These are phyloP conservation scores for Solanum rostratum DNA, from an alignment of 257 asterid genomes.

Conservation along the genomic window DNA sequence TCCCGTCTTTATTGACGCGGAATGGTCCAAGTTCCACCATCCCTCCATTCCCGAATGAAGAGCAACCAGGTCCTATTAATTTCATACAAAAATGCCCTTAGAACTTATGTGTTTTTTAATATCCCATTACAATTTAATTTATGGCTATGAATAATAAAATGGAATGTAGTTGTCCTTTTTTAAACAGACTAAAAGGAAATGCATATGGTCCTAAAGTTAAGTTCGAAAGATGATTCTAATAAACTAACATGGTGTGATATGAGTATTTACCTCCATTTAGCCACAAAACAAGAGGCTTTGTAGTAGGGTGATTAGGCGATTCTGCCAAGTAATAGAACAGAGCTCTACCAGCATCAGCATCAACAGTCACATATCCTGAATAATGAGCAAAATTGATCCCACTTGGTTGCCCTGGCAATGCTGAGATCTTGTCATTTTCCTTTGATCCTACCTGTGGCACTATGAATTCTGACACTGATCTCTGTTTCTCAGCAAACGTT, in stretches of 20 bases:
- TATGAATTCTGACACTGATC: background rate
- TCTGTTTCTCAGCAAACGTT: background rate
- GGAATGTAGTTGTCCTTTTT: background rate
- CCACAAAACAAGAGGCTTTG: constrained; percentile 35
- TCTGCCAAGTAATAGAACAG: constrained; percentile 25
- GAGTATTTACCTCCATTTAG: constrained; percentile 28
- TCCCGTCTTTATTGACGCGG: constrained; percentile 1
- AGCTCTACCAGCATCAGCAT: constrained; percentile 12
- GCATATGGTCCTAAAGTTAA: background rate
- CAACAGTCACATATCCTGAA: constrained; percentile 27
- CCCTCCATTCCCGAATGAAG: constrained; percentile 12
- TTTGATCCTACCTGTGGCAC: constrained; percentile 3
- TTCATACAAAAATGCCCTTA: background rate
- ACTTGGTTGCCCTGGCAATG: constrained; percentile 30
- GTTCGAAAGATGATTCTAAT: background rate
- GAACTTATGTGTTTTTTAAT: background rate
- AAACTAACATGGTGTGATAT: too few relatives aligned
- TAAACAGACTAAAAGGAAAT: background rate
- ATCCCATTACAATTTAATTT: background rate
- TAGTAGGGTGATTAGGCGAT: constrained; percentile 7
- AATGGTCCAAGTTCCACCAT: constrained; percentile 16
- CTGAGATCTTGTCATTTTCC: constrained; percentile 26
- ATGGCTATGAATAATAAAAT: background rate
- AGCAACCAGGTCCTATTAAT: constrained; percentile 10
- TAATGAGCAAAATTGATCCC: constrained; percentile 19